Conservation (phyloP, 768 basidiomycete species). For the Mycena pura region DNA sequence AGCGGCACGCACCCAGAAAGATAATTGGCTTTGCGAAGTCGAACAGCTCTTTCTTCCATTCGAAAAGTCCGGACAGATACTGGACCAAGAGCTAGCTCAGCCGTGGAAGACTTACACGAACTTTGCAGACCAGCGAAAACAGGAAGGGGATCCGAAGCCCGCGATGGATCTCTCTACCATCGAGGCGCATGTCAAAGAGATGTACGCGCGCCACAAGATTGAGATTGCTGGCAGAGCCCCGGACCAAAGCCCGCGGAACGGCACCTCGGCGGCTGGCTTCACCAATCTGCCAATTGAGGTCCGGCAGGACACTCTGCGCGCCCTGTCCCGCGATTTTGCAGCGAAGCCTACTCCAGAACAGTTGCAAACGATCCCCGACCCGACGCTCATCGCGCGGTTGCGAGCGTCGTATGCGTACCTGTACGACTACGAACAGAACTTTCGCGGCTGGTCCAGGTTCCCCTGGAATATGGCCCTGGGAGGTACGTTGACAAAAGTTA, state of each 20-base stretch:
- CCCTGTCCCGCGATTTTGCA: constrained; percentile 49
- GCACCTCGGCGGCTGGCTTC: constrained; percentile 33
- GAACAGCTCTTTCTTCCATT: constrained; percentile 31
- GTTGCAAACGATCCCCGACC: constrained; percentile 37
- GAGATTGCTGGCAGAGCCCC: too few relatives aligned
- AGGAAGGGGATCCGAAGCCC: constrained; percentile 29
- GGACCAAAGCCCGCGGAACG: not conserved
- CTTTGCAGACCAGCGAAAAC: constrained; percentile 28
- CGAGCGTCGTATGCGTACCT: constrained; percentile 60
- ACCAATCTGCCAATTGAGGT: constrained; percentile 46
- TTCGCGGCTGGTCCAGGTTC: constrained; percentile 44
- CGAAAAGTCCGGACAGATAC: not conserved
- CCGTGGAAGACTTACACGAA: constrained; percentile 47
- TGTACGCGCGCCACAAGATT: constrained; percentile 34
- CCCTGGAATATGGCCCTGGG: constrained; percentile 60
- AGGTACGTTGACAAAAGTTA: not conserved
- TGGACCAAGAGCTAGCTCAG: constrained; percentile 32
- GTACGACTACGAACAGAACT: constrained; percentile 34
- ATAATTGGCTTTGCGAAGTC: constrained; percentile 22
- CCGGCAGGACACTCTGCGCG: constrained; percentile 56
- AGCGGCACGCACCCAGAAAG: constrained; percentile 20
- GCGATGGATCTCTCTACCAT: constrained; percentile 45
- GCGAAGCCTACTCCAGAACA: constrained; percentile 35
- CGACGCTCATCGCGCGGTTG: constrained; percentile 39
- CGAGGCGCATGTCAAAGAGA: constrained; percentile 45